These are phyloP conservation scores for Exophiala alcalophila DNA, from an alignment of 2,329 filamentous ascomycete genomes.

Conservation along the genomic window DNA sequence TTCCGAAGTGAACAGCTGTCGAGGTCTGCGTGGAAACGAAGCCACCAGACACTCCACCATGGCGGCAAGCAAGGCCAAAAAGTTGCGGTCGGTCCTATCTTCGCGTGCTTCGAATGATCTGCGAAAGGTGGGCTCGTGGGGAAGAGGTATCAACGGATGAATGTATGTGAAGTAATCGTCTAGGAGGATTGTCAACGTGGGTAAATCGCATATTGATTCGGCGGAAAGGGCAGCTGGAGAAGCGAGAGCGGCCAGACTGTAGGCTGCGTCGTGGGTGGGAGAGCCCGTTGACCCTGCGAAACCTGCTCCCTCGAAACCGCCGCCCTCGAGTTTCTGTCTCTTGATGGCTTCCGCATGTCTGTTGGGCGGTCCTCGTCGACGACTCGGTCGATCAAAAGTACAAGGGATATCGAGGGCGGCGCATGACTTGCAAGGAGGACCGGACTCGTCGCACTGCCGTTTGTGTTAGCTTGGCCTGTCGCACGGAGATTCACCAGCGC, in stretches of 20 bases:
- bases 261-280: conserved; percentile 51
- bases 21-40: conserved; percentile 46
- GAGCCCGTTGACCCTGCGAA: conserved; percentile 35
- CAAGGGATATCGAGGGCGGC: conserved; percentile 64
- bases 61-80: conserved; percentile 44
- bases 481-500: neutral
- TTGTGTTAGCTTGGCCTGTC: conserved; percentile 15
- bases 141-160: conserved; percentile 46
- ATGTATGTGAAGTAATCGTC: conserved; percentile 51
- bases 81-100: conserved; percentile 42
- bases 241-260: conserved; percentile 51
- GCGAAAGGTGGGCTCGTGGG: conserved; percentile 48
- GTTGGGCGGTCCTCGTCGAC: conserved; percentile 64
- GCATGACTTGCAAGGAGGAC: conserved; percentile 65
- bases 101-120: conserved; percentile 43
- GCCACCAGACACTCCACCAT: conserved; percentile 47
- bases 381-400: conserved; percentile 63
- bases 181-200: conserved; percentile 41
- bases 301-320: conserved; percentile 15
- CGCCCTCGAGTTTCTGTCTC: conserved; percentile 51
- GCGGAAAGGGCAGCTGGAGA: conserved; percentile 49
- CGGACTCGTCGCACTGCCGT: conserved; percentile 60
- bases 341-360: conserved; percentile 66
- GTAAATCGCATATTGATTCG: conserved; percentile 45
- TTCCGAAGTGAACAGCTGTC: conserved; percentile 40